These are phyloP conservation scores for Trametes hirsuta DNA, from an alignment of 1,284 basidiomycete species.

Conservation along the genomic window DNA sequence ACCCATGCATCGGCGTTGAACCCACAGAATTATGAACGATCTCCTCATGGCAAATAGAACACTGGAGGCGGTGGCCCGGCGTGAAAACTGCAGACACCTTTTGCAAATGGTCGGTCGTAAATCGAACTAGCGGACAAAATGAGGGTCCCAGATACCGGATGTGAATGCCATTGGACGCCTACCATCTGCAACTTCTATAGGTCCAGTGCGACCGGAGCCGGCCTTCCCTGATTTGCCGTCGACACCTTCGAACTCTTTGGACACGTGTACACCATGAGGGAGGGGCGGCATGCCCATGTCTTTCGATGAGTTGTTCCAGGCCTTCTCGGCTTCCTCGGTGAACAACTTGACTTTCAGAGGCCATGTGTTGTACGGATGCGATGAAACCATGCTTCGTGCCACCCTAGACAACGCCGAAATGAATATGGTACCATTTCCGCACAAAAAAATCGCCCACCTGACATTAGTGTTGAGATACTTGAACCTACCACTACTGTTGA, in stretches of 20 bases:
- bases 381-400: slow-evolving; percentile 55
- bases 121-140: slow-evolving; percentile 39
- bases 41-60: slow-evolving; percentile 54
- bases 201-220: slow-evolving; percentile 54
- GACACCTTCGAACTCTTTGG: slow-evolving; percentile 72
- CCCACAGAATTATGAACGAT: slow-evolving; percentile 53
- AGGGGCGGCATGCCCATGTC: slow-evolving; percentile 38
- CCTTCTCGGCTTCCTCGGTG: slow-evolving; percentile 57
- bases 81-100: slow-evolving; percentile 53
- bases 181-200: slow-evolving; percentile 73
- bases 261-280: slow-evolving; percentile 53
- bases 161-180: background rate
- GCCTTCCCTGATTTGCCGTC: slow-evolving; percentile 60
- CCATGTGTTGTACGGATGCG: slow-evolving; percentile 64
- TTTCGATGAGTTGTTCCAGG: slow-evolving; percentile 45
- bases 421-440: background rate
- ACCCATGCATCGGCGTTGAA: slow-evolving; percentile 6
- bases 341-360: slow-evolving; percentile 73
- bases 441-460: slow-evolving; percentile 41
- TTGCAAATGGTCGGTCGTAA: slow-evolving; percentile 56
- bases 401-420: slow-evolving; percentile 38
- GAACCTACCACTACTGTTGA: slow-evolving; percentile 36
- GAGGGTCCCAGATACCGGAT: no score
- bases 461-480: slow-evolving; percentile 48
- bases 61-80: slow-evolving; percentile 39